Base-by-base conservation (phyloP, 257 asterid species). In the Paraleonurus japonicus region DNA sequence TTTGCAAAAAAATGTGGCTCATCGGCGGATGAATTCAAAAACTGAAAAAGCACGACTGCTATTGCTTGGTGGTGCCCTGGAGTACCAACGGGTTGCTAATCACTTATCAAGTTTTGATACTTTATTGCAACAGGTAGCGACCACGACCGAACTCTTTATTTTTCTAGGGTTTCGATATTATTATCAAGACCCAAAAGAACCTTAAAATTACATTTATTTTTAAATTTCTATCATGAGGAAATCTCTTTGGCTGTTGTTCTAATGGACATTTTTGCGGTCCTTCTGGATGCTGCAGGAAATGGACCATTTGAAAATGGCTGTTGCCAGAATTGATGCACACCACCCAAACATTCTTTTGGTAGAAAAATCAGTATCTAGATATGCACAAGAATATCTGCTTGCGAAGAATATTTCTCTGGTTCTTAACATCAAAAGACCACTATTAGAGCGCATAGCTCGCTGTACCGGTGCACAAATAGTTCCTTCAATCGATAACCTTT, bases 301-400 rank as follows among this genome's bases (percentile, higher is more conserved):
- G 93, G 96, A 90, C 79, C 95, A 88, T 78, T 80, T 90, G 81
- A 90, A 86, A 80, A 90, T 90, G 96, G 90, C 96, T 71, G 96
- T 90, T 65, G 87, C 96, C 47, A 86, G 87, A 81, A 90, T 90
- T 78, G 90, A 79, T 26, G 84, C 86, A 13, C 92, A 90, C 80
- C 95, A 90, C 76, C 97, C 95, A n/a, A 86, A 83, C 79, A 63
- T 90, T 75, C 86, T 90, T 72, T 71, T 90, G 80, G 97, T 88
- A 24, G 97, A 88, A 78, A 88, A 88, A 75, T 90, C 97, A 22
- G 95, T 90, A 22, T 90, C 95, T 70, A 80, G 97, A 71, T 81
- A 79, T 78, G 97, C 97, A 37, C 95, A 90, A 78, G 97, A 90
- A 3, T 88, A 90, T 81, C 97, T 88, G 80, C 92, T 90, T 72